These are phyloP conservation scores for Stromatinia cepivora DNA, from an alignment of 2,329 filamentous ascomycete genomes.

Conservation along the genomic window DNA sequence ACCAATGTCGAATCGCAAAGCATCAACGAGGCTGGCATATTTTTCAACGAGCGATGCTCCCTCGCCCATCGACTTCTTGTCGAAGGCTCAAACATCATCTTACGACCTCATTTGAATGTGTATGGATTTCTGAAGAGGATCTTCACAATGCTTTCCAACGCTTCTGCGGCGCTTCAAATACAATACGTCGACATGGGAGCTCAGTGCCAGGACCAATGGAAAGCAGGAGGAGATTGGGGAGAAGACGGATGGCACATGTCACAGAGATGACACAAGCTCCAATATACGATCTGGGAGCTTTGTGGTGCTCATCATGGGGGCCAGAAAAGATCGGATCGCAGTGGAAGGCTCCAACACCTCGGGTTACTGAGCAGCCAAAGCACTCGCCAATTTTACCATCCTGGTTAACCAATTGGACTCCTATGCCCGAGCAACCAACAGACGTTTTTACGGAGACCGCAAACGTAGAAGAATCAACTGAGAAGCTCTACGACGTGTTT, in stretches of 20 bases:
- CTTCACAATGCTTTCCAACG: constrained; percentile 53
- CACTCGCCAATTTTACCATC: constrained; percentile 24
- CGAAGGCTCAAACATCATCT: constrained; percentile 49
- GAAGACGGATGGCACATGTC: constrained; percentile 38
- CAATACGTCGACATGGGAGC: constrained; percentile 40
- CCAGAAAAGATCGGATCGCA: constrained; percentile 37
- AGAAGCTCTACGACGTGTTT: not conserved
- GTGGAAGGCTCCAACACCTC: constrained; percentile 38
- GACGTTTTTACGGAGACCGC: not conserved
- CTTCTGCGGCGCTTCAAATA: constrained; percentile 43
- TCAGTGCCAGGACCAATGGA: constrained; percentile 42
- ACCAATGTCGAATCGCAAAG: constrained; percentile 24
- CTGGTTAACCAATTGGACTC: constrained; percentile 33
- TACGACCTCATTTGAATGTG: constrained; percentile 44
- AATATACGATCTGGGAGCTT: constrained; percentile 23
- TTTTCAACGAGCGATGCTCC: constrained; percentile 46
- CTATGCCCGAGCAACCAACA: not conserved
- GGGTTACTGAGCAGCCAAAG: constrained; percentile 16
- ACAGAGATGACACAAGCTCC: constrained; percentile 32
- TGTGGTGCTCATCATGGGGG: constrained; percentile 34
- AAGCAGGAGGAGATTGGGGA: constrained; percentile 39
- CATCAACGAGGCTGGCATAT: constrained; percentile 14
- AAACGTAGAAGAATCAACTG: not conserved
- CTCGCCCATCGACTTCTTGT: constrained; percentile 50
- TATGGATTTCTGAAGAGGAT: constrained; percentile 62